These are phyloP conservation scores for Aspergillus glaucus DNA, from an alignment of 2,329 filamentous ascomycete genomes.

Conservation along the genomic window DNA sequence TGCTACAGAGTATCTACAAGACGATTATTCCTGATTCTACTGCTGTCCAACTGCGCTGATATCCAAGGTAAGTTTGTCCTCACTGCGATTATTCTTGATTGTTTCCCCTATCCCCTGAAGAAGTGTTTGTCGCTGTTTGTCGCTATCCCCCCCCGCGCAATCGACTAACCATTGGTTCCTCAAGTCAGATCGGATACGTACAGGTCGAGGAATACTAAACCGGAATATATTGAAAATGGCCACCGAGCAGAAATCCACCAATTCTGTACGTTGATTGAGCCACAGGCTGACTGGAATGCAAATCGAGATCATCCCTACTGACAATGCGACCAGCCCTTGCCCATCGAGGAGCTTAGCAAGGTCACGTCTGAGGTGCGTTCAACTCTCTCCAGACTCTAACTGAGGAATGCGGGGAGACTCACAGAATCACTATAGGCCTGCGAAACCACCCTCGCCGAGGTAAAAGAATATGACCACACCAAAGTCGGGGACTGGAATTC, in stretches of 20 bases:
- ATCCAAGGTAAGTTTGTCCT: too few species aligned
- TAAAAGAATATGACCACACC: constrained; percentile 78
- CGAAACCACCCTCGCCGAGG: constrained; percentile 65
- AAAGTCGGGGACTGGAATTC: constrained; percentile 87
- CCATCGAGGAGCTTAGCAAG: constrained; percentile 71
- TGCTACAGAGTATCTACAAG: too few species aligned
- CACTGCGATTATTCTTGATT: too few species aligned
- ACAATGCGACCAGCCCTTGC: constrained; percentile 56
- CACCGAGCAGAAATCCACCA: constrained; percentile 21
- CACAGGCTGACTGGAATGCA: too few species aligned
- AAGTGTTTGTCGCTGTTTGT: too few species aligned
- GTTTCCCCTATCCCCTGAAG: too few species aligned
- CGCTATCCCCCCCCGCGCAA: too few species aligned
- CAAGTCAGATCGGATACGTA: too few species aligned
- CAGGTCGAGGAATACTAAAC: too few species aligned
- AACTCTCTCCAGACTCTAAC: not conserved
- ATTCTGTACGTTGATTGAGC: constrained; percentile 17
- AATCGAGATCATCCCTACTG: not conserved
- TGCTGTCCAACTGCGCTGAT: too few species aligned
- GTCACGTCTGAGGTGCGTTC: constrained; percentile 72
- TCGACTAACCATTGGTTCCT: too few species aligned
- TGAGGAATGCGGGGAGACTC: not conserved
- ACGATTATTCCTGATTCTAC: too few species aligned
- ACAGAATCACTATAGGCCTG: constrained; percentile 58
- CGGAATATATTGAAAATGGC: constrained; percentile 21